Evolutionary conservation across 1,284 basidiomycete genomes (phyloP), one percentile per base, ranked within the genome.

Genomic region (Apiotrichum mycotoxinovorans): DNA sequence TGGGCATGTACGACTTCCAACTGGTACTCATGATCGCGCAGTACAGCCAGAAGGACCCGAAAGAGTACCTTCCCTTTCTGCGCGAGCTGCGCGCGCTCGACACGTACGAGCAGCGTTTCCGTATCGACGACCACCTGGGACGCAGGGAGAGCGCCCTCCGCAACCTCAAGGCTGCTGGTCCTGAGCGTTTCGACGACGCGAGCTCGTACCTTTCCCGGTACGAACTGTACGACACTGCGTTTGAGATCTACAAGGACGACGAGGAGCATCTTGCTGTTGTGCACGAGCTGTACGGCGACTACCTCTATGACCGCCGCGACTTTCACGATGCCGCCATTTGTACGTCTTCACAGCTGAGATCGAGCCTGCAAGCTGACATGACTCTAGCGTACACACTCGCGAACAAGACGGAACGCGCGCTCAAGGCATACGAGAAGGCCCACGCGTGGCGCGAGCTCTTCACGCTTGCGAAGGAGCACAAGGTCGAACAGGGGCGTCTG

Each of bases 1-100:
- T 99, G 25, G 95, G 96, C 25, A 98, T 98, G 92, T 99, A 99
- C 76, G 92, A 99, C 76, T 97, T 98, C 77, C 86, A 89, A 23
- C 81, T 99, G 2, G 94, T 97, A 2, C 81, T 98, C 34, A 87
- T 98, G 86, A 84, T 99, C 37, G 95, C 96, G 1, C 96, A 98
- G 73, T 89, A 98, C 69, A 90, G 94, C 35, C 93, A 97, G 74
- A 95, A 94, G 83, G 92, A 99, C 76, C 96, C 96, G 9, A 84
- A 94, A 67, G 96, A 99, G 75, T 99, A 98, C 71, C 83, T 99
- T 0, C 94, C 96, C 0, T 98, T 98, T 83, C 80, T 99, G 51
- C 85, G 92, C 17, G 90, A 94, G 65, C 81, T 99, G 14, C 85
- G 90, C 11, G 82, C 87, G 0, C 79, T 96, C 59, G 87, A 90